Evolutionary conservation across 2,329 filamentous ascomycete genomes (phyloP), one percentile per base, ranked within the genome.

Genomic region (Colletotrichum tanaceti): DNA sequence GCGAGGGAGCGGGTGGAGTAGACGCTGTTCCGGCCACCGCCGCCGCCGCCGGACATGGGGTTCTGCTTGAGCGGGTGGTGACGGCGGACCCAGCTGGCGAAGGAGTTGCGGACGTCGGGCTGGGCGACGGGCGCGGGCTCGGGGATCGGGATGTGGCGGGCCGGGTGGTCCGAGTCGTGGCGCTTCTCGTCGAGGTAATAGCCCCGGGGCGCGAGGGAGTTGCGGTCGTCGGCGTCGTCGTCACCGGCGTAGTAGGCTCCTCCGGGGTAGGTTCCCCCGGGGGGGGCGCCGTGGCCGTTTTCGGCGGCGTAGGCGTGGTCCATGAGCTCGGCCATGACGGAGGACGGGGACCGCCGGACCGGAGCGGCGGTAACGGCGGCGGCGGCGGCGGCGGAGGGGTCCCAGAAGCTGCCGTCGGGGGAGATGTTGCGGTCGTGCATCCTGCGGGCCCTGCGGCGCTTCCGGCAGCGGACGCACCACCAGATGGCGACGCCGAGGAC

Each of bases 81-180:
- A n/a, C 71, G 71, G 11, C 73, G 62, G 32, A 74, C 67, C 73
- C 73, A 74, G 70, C 73, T 74, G n/a, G 73, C 73, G 54, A 74
- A 70, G 18, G 73, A 74, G 47, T 47, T 59, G 20, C 73, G 65
- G 41, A 74, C 54, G 38, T 69, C 49, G 46, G 72, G 72, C 63
- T 74, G 67, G 52, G 54, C 38, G 54, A 59, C 63, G 20, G 63
- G 68, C 7, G 55, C 59, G 10, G 68, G 65, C 47, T 66, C 65
- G 41, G 70, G 58, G 38, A 71, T 66, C n/a, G 64, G 63, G n/a
- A 70, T 65, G 44, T 68, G 68, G 32, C 65, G 59, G n/a, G 41
- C 11, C 3, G 65, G 60, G 55, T 63, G n/a, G n/a, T n/a, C n/a
- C n/a, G n/a, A n/a, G n/a, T n/a, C 68, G 35, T 65, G 58, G 20